Conservation (phyloP, 768 basidiomycete species). For the Daedalea quercina region DNA sequence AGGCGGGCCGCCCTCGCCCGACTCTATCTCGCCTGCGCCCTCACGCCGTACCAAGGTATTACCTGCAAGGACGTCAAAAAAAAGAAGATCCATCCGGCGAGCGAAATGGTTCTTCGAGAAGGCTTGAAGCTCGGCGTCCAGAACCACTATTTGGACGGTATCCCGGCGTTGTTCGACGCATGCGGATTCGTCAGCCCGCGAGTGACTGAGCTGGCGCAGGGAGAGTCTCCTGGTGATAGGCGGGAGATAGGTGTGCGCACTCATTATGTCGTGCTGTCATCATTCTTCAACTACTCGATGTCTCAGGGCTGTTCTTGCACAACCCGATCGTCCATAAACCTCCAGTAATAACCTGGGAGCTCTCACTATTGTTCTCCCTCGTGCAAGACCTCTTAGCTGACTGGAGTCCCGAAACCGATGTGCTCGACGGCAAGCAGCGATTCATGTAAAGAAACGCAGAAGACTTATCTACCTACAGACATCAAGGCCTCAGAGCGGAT, state of each 20-base stretch:
- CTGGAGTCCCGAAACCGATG: slow-evolving; percentile 36
- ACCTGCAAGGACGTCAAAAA: slow-evolving; percentile 61
- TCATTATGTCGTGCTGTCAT: no score
- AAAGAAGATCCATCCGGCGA: slow-evolving; percentile 45
- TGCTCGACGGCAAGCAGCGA: slow-evolving; percentile 33
- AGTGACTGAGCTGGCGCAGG: background rate
- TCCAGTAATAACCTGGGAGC: slow-evolving; percentile 61
- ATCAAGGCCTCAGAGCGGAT: slow-evolving; percentile 42
- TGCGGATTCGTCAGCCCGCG: slow-evolving; percentile 36
- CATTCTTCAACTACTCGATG: background rate
- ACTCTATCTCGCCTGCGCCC: slow-evolving; percentile 71
- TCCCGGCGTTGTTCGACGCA: slow-evolving; percentile 59
- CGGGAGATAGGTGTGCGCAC: background rate
- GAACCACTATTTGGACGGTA: slow-evolving; percentile 71
- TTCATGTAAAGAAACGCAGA: background rate
- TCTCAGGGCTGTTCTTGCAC: slow-evolving; percentile 62
- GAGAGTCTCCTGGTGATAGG: background rate
- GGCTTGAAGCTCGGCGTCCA: slow-evolving; percentile 79
- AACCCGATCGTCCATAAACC: slow-evolving; percentile 60
- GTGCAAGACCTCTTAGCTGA: slow-evolving; percentile 59
- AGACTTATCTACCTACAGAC: slow-evolving; percentile 24
- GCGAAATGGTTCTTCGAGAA: slow-evolving; percentile 72
- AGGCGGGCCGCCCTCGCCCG: slow-evolving; percentile 25
- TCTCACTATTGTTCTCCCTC: slow-evolving; percentile 68
- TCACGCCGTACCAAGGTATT: slow-evolving; percentile 63